Evolutionary conservation across 2,329 filamentous ascomycete genomes (phyloP).

Genomic region (Lachnellula occidentalis): DNA sequence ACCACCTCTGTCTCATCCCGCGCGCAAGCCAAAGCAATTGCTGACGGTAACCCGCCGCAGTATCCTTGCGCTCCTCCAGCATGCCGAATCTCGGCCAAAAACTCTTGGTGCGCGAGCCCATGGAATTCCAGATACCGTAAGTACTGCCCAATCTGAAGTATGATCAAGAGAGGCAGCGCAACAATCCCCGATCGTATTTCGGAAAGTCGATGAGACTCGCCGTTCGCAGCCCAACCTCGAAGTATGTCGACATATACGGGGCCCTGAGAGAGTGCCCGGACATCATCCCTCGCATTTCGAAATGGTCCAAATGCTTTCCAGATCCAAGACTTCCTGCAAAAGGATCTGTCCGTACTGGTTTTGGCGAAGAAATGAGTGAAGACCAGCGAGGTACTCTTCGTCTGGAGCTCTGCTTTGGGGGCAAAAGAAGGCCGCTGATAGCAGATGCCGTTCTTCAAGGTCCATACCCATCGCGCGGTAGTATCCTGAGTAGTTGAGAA

Average conservation of each 20-base stretch:
- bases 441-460: neutral
- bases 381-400: neutral
- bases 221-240: neutral
- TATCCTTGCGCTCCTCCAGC: conserved; percentile 12
- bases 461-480: no score
- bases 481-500: no score
- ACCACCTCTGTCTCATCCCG: conserved; percentile 8
- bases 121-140: neutral
- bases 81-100: neutral
- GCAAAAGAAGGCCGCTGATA: conserved; percentile 1
- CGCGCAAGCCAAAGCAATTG: conserved; percentile 6
- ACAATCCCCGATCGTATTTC: neutral
- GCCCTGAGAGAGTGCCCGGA: neutral
- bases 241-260: neutral
- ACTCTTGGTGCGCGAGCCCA: neutral
- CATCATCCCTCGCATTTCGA: neutral
- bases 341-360: neutral
- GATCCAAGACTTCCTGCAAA: neutral
- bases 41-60: conserved; percentile 11
- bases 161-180: conserved; percentile 1
- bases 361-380: neutral
- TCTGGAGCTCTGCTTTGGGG: conserved; percentile 2
- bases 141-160: conserved; percentile 3
- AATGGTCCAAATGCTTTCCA: neutral
- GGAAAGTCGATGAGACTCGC: neutral